These are phyloP conservation scores for Rhodamnia rubescens DNA, from an alignment of 345 rosid species.

Conservation along the genomic window DNA sequence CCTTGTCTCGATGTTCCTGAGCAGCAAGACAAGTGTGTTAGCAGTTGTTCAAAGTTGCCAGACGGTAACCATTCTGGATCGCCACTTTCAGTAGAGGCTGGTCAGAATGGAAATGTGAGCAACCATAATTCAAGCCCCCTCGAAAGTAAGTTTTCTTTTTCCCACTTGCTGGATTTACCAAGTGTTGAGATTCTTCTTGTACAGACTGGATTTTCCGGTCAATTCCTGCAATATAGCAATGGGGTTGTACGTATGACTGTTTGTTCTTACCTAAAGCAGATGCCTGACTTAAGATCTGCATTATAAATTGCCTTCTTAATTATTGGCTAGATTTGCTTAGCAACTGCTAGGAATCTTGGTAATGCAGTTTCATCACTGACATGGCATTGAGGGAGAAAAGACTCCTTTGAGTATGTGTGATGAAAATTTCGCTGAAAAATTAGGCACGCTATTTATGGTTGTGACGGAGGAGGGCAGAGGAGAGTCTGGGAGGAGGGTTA, in stretches of 20 bases:
- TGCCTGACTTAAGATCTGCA: not conserved
- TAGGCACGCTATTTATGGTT: not conserved
- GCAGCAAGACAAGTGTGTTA: slow-evolving; percentile 48
- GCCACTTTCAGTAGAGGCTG: slow-evolving; percentile 71
- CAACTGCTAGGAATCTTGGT: not conserved
- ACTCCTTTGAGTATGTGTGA: not conserved
- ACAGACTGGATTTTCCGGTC: not conserved
- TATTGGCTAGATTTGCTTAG: not conserved
- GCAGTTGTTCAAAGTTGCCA: slow-evolving; percentile 55
- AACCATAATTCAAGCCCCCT: slow-evolving; percentile 62
- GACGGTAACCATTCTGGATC: slow-evolving; percentile 68
- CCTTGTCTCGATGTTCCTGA: slow-evolving; percentile 78
- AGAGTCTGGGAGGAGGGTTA: not conserved
- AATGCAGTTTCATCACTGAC: not conserved
- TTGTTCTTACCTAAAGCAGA: not conserved
- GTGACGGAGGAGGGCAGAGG: not conserved
- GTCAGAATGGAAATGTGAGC: slow-evolving; percentile 50
- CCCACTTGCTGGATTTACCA: not conserved
- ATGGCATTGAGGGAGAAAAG: not conserved
- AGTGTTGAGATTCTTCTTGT: not conserved
- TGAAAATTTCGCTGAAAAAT: not conserved
- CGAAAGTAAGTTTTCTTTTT: slow-evolving; percentile 41
- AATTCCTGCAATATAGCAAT: not conserved
- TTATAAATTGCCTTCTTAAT: not conserved
- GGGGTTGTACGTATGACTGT: not conserved